A percentile compares a stretch with the other conserved stretches of the same genome.
Evolutionary conservation across 129 eudicot genomes (phyloP).

Genomic region (Arctium minus): DNA sequence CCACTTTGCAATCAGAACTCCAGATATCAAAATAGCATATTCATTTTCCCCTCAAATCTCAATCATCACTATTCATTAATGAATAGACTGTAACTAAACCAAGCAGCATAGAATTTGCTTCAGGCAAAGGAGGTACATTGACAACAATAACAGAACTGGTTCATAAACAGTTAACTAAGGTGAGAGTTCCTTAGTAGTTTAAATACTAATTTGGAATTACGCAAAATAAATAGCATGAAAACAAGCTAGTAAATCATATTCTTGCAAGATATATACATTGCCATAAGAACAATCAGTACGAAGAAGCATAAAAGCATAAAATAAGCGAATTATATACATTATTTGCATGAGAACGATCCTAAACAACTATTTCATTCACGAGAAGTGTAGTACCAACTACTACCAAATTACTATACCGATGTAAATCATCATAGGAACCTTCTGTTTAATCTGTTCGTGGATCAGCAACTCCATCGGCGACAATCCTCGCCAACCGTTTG

Average conservation of each 20-base stretch:
- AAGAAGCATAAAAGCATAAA: slow-evolving; percentile 6
- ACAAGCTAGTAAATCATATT: neutral
- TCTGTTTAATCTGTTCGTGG: slow-evolving; percentile 14
- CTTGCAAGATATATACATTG: slow-evolving; percentile 4
- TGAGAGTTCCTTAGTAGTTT: neutral
- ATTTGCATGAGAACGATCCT: slow-evolving; percentile 7
- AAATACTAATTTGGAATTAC: neutral
- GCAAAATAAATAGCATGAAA: neutral
- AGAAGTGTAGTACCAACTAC: neutral
- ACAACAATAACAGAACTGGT: neutral
- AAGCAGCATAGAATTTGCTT: neutral
- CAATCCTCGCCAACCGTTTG: slow-evolving; percentile 34
- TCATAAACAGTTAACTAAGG: neutral
- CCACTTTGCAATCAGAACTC: slow-evolving; percentile 5
- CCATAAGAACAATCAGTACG: slow-evolving; percentile 10
- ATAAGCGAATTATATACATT: slow-evolving; percentile 20
- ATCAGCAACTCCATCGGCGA: slow-evolving; percentile 26
- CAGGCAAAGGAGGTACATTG: neutral
- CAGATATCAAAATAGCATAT: neutral
- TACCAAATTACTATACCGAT: neutral
- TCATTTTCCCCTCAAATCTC: neutral
- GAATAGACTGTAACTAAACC: neutral
- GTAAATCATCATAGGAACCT: slow-evolving; percentile 20
- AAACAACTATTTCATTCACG: slow-evolving; percentile 6
- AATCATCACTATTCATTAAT: neutral